These are phyloP conservation scores for Myxozyma sirexii DNA, from an alignment of 805 yeast genomes.

Conservation along the genomic window DNA sequence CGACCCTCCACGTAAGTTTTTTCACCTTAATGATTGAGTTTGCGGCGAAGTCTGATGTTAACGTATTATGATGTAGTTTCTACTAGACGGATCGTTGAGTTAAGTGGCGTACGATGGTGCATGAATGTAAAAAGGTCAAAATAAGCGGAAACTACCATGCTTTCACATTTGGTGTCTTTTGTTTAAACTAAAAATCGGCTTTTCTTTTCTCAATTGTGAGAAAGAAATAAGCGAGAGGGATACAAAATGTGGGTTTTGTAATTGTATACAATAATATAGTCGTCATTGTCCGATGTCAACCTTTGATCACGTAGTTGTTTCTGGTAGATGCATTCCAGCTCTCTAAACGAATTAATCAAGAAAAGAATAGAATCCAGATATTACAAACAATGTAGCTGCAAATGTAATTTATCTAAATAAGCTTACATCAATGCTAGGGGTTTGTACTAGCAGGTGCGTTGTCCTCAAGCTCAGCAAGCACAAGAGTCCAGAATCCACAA, in stretches of 20 bases:
- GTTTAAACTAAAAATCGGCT: background rate
- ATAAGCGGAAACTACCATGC: slow-evolving; percentile 4
- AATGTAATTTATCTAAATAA: too few species aligned
- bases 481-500: too few species aligned
- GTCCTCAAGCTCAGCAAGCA: too few species aligned
- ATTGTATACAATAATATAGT: slow-evolving; percentile 7
- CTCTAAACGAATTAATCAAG: background rate
- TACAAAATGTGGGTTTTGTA: slow-evolving; percentile 3
- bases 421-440: background rate
- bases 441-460: background rate
- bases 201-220: background rate
- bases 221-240: background rate
- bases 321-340: background rate
- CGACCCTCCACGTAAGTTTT: slow-evolving; percentile 78
- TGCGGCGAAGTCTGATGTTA: background rate
- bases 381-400: too few species aligned
- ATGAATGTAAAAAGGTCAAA: slow-evolving; percentile 10
- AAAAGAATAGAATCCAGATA: too few species aligned
- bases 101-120: background rate
- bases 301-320: too few species aligned
- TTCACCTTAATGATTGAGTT: background rate
- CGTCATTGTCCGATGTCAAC: background rate
- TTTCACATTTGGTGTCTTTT: slow-evolving; percentile 11
- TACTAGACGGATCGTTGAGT: slow-evolving; percentile 8
- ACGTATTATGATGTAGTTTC: slow-evolving; percentile 1